Evolutionary conservation across 768 basidiomycete species (phyloP).

Genomic region (Kwoniella sp.): DNA sequence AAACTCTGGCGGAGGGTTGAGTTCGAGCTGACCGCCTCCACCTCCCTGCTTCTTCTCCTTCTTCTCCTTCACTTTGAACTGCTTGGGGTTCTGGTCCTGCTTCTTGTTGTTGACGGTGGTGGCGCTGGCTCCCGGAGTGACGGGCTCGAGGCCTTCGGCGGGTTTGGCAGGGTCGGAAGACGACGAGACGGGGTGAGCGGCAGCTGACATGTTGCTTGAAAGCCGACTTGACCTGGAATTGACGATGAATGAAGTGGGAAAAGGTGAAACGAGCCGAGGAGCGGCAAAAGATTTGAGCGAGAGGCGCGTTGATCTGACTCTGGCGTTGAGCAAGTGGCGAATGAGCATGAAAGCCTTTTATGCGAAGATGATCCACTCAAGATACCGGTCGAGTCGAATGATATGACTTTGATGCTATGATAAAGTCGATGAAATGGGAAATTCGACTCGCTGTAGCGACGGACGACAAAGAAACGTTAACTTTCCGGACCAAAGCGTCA

Average conservation of each 20-base stretch:
- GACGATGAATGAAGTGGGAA: background rate
- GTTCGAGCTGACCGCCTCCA: conserved; percentile 45
- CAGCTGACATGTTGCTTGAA: conserved; percentile 44
- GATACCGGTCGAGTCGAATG: background rate
- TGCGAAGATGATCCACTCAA: background rate
- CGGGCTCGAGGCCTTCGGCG: conserved; percentile 32
- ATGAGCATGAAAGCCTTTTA: conserved; percentile 26
- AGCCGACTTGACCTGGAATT: background rate
- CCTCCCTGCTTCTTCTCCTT: conserved; percentile 49
- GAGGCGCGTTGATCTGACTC: background rate
- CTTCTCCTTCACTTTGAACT: conserved; percentile 53
- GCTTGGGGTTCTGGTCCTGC: conserved; percentile 24
- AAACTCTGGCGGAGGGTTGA: conserved; percentile 73
- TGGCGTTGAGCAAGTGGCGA: background rate
- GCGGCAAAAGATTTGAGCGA: background rate
- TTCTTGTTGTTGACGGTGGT: conserved; percentile 23
- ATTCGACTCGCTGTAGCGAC: background rate
- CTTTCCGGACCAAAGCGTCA: too few species aligned
- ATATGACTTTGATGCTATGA: background rate
- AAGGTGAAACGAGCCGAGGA: conserved; percentile 7
- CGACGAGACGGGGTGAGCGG: conserved; percentile 54
- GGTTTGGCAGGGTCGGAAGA: conserved; percentile 44
- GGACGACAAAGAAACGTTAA: background rate
- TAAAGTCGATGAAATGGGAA: too few species aligned
- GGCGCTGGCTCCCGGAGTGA: conserved; percentile 28